phyloP scores from a whole-genome alignment of 148 eudicot genomes.

The Dianthus caryophyllus region DNA sequence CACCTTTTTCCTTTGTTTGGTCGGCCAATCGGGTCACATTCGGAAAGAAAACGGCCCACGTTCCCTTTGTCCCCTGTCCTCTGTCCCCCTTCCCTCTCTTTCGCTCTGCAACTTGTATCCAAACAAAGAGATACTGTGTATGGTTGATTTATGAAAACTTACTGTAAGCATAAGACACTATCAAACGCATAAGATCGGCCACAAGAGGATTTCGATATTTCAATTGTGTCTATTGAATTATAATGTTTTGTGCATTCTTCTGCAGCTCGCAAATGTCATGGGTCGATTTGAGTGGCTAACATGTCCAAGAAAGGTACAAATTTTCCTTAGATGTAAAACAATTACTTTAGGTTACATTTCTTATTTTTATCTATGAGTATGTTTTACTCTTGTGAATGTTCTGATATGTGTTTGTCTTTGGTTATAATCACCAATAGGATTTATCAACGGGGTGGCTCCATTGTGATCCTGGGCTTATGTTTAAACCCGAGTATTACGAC shows the following conservation, averaged over 20 bases:
- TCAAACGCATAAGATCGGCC: neutral
- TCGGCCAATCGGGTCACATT: too few relatives aligned
- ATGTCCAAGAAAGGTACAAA: slow-evolving; percentile 82
- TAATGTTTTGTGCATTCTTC: slow-evolving; percentile 10
- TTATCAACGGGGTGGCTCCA: slow-evolving; percentile 96
- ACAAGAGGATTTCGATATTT: neutral
- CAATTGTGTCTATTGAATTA: neutral
- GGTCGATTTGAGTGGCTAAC: slow-evolving; percentile 88
- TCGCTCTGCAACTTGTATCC: too few relatives aligned
- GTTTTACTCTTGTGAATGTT: slow-evolving; percentile 1
- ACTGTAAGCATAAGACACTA: slow-evolving; percentile 1
- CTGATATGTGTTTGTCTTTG: neutral
- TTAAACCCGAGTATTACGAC: slow-evolving; percentile 59
- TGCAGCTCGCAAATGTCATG: slow-evolving; percentile 88
- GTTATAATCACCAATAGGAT: slow-evolving; percentile 43
- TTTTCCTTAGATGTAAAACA: neutral
- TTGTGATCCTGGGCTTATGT: slow-evolving; percentile 86
- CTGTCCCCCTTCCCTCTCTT: too few relatives aligned
- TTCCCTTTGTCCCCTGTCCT: too few relatives aligned
- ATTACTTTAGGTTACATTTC: slow-evolving; percentile 1
- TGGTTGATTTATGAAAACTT: neutral
- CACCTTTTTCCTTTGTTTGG: too few relatives aligned
- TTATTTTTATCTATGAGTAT: neutral
- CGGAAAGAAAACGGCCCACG: too few relatives aligned
- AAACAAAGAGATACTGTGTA: too few relatives aligned